A percentile compares a stretch with the other conserved stretches of the same genome.
These are phyloP conservation scores for Solanum lycopersicoides DNA, from an alignment of 257 asterid genomes.

Conservation along the genomic window DNA sequence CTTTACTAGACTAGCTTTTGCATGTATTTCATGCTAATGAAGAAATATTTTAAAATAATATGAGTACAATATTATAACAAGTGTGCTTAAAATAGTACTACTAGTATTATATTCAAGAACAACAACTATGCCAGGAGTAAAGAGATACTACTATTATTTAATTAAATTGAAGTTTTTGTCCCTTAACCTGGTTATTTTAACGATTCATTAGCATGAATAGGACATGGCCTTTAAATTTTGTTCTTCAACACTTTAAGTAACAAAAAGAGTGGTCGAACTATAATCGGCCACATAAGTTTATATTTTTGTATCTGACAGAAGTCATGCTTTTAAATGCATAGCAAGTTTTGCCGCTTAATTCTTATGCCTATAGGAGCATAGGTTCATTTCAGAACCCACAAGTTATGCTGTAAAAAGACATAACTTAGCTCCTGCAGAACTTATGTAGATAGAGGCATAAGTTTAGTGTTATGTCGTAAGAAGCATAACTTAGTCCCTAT, in stretches of 20 bases:
- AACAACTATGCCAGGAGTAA: background rate
- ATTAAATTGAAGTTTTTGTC: too few relatives aligned
- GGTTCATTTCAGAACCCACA: too few relatives aligned
- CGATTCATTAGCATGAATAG: background rate
- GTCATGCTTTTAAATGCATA: background rate
- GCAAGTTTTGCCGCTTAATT: background rate
- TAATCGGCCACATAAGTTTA: rapidly evolving
- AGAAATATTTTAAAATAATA: too few relatives aligned
- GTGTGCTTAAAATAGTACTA: too few relatives aligned
- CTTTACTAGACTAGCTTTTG: background rate
- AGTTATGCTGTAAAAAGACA: background rate
- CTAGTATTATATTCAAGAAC: background rate
- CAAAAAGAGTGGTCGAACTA: background rate
- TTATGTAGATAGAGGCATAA: background rate
- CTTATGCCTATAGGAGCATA: background rate
- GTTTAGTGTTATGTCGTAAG: background rate
- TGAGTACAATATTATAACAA: too few relatives aligned
- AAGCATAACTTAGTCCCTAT: background rate
- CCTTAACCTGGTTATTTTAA: too few relatives aligned
- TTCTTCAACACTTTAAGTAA: background rate
- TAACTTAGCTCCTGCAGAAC: background rate
- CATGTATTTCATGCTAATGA: background rate
- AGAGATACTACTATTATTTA: too few relatives aligned
- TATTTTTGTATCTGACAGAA: background rate
- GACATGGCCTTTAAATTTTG: background rate